A percentile compares a stretch with the other conserved stretches of the same genome.
phyloP scores from a whole-genome alignment of 257 asterid species.

The Solanum paucissectum region DNA sequence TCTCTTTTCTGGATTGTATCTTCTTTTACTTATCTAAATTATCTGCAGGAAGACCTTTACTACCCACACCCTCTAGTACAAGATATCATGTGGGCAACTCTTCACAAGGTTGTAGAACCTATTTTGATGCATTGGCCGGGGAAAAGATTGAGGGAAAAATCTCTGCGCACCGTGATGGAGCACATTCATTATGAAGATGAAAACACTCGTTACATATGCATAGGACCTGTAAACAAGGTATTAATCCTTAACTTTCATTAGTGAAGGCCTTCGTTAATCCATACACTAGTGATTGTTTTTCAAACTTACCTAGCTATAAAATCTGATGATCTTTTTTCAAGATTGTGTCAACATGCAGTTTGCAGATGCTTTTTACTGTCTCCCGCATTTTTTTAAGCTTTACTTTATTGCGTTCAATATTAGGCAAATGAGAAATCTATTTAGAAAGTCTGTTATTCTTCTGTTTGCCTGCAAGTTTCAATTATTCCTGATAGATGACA shows the following conservation, averaged over 20 bases:
- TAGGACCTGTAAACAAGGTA: conserved; percentile 95
- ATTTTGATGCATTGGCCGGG: conserved; percentile 88
- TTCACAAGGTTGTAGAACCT: conserved; percentile 79
- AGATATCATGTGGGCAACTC: conserved; percentile 87
- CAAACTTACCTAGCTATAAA: not conserved
- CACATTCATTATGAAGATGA: conserved; percentile 97
- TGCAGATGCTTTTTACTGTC: not conserved
- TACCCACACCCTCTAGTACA: conserved; percentile 90
- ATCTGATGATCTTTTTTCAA: not conserved
- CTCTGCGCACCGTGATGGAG: conserved; percentile 65
- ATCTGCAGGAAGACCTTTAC: conserved; percentile 91
- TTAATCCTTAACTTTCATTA: conserved; percentile 11
- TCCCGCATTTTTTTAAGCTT: not conserved
- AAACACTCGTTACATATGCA: conserved; percentile 89
- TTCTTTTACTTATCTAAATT: conserved; percentile 1
- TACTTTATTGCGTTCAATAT: not conserved
- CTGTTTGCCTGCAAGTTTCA: not conserved
- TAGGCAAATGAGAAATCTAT: not conserved
- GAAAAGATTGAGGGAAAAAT: conserved; percentile 73
- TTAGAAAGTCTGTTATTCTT: not conserved
- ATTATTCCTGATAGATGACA: not conserved
- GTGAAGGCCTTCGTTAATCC: not conserved
- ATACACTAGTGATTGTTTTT: not conserved
- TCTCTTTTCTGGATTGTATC: not conserved
- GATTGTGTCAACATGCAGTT: not conserved